Percentiles rank a stretch among this genome's conserved stretches.
phyloP scores from a whole-genome alignment of 495 filamentous ascomycete species.

The Chaetomium tenue region DNA sequence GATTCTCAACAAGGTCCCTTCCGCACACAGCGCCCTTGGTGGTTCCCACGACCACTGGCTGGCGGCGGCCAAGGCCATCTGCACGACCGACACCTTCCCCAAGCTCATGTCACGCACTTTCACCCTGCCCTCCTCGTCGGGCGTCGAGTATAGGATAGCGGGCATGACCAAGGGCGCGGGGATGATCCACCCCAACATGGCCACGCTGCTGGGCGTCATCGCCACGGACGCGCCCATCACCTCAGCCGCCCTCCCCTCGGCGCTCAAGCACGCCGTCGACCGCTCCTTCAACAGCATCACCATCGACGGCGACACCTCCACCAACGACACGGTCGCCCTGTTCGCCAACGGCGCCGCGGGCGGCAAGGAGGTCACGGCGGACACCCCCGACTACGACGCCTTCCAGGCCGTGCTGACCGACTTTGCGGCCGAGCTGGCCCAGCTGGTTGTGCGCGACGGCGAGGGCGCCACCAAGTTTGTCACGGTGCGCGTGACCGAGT shows the following conservation, averaged over 20 bases:
- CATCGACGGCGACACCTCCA: constrained; percentile 93
- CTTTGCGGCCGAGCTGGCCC: constrained; percentile 80
- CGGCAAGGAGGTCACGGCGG: constrained; percentile 59
- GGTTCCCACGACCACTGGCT: constrained; percentile 83
- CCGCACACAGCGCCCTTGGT: constrained; percentile 65
- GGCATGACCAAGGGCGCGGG: constrained; percentile 98
- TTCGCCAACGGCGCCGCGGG: constrained; percentile 93
- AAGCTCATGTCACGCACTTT: constrained; percentile 88
- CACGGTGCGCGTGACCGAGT: constrained; percentile 78
- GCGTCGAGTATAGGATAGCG: constrained; percentile 74
- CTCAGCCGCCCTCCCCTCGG: constrained; percentile 60
- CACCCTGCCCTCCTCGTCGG: constrained; percentile 75
- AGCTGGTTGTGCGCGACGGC: constrained; percentile 92
- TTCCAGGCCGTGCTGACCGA: constrained; percentile 68
- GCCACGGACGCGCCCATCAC: constrained; percentile 89
- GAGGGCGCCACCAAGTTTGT: constrained; percentile 99
- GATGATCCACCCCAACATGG: constrained; percentile 99
- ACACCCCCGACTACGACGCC: constrained; percentile 60
- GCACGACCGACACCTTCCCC: constrained; percentile 98
- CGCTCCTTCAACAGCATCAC: constrained; percentile 96
- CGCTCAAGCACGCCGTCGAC: constrained; percentile 73
- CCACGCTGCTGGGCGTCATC: constrained; percentile 88
- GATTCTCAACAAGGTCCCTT: constrained; percentile 78
- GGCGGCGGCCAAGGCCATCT: constrained; percentile 83
- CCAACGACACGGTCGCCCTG: constrained; percentile 93